Evolutionary conservation across 108 stramenopile genomes (phyloP).

Genomic region (Cyclotella cryptica): DNA sequence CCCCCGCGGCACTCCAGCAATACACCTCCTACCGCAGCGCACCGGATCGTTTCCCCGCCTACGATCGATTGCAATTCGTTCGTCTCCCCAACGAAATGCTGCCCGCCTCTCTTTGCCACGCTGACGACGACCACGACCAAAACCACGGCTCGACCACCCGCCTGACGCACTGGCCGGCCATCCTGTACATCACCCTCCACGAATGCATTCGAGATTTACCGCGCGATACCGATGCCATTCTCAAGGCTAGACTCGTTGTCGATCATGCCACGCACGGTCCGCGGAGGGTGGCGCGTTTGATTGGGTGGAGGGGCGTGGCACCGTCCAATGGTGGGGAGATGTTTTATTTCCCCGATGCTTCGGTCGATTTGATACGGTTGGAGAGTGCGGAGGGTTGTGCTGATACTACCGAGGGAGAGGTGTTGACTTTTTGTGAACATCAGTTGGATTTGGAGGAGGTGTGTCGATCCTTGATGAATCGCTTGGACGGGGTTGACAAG

Average conservation of each 20-base stretch:
- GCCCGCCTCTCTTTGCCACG: neutral
- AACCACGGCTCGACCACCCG: neutral
- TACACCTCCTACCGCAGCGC: neutral
- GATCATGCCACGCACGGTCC: neutral
- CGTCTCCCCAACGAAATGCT: slow-evolving; percentile 12
- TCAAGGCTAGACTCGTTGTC: slow-evolving; percentile 24
- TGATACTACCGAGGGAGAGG: neutral
- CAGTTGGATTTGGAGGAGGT: slow-evolving; percentile 12
- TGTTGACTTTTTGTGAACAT: slow-evolving; percentile 8
- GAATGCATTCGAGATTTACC: slow-evolving; percentile 31
- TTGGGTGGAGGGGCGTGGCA: slow-evolving; percentile 14
- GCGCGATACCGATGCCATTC: neutral
- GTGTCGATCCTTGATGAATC: slow-evolving; percentile 9
- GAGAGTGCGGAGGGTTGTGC: neutral
- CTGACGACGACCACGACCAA: too few relatives aligned
- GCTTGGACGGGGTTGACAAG: too few relatives aligned
- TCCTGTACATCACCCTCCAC: slow-evolving; percentile 20
- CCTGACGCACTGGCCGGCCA: slow-evolving; percentile 33
- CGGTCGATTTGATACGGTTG: slow-evolving; percentile 5
- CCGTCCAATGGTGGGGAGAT: neutral
- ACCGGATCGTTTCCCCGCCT: slow-evolving; percentile 6
- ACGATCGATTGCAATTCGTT: slow-evolving; percentile 30
- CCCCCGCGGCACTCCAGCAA: neutral
- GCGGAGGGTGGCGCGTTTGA: slow-evolving; percentile 20
- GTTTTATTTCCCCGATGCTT: neutral